Evolutionary conservation across 2,329 filamentous ascomycete species (phyloP).

Genomic region (Chaetomium strumarium): DNA sequence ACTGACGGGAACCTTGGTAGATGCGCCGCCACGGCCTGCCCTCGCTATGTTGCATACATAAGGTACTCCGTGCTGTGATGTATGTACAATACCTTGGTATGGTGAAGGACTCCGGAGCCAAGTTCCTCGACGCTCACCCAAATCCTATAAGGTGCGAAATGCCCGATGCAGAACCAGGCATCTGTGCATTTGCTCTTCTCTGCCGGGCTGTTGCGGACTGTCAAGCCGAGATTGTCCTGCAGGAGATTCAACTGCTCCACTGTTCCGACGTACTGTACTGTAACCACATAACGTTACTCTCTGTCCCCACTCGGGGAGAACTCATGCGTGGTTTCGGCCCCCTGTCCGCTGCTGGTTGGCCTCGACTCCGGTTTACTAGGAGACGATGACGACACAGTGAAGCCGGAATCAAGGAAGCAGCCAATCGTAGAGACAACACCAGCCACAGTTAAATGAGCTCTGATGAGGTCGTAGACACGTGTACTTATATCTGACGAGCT

Average conservation of each 20-base stretch:
- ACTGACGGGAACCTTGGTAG: constrained; percentile 19
- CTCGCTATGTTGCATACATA: too few relatives aligned
- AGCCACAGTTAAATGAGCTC: background rate
- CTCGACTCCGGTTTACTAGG: constrained; percentile 1
- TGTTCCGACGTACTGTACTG: too few relatives aligned
- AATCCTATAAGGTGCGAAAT: background rate
- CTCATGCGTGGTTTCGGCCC: constrained; percentile 1
- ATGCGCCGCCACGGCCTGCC: constrained; percentile 4
- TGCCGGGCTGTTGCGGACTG: constrained; percentile 14
- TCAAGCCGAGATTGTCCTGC: constrained; percentile 21
- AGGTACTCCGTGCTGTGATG: too few relatives aligned
- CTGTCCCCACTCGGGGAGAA: constrained; percentile 10
- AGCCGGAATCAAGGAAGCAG: background rate
- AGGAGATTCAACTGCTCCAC: constrained; percentile 21
- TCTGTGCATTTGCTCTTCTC: background rate
- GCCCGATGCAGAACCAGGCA: background rate
- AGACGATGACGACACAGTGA: constrained; percentile 10
- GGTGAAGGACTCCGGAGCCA: too few relatives aligned
- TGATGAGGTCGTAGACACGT: too few relatives aligned
- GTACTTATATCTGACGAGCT: too few relatives aligned
- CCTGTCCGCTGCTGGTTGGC: constrained; percentile 1
- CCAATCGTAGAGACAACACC: background rate
- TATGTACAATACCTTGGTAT: too few relatives aligned
- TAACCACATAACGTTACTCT: constrained; percentile 15
- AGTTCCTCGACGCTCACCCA: background rate